Evolutionary conservation across 225 moss, liverwort and hornwort genomes (phyloP), one percentile per base, ranked within the genome.

Genomic region (Marchantia paleacea): DNA sequence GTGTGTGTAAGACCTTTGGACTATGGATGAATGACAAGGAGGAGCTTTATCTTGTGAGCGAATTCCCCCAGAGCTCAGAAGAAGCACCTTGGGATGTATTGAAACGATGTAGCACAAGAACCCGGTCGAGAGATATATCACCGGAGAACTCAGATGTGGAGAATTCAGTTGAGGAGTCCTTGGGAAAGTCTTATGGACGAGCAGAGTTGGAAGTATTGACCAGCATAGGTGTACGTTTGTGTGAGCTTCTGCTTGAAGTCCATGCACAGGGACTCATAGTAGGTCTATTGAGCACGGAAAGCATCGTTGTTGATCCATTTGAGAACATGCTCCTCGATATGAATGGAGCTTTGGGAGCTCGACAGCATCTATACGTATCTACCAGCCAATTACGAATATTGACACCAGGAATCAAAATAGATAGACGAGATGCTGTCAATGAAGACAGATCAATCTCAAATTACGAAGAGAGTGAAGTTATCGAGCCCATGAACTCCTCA

Each of bases 1-100:
- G 85, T 26, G 48, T 91, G 14, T 89, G 90, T 10, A 89, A 84
- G 74, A 80, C 91, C 26, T 80, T 86, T 57, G 94, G 94, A 14
- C 65, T 93, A 52, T 96, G 94, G 94, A 88, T 91, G 90, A 90
- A 88, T 80, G 79, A 75, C 10, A 80, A 88, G 57, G 80, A 86
- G 12, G n/a, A 51, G 5, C 81, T 96, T 50, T 96, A 86, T 77
- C 84, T 94, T 52, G 91, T 93, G 79, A 90, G 86, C 62, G 91
- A 90, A 76, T 78, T 80, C 52, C 62, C 76, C 13, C 66, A 26
- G 8, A 57, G 61, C 12, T 77, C 55, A 72, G 31, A 0, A 76
- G 29, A 67, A 60, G 12, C 10, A 24, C 51, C 73, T 73, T 84
- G 84, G 87, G 73, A 87, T 49, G 79, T 69, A 61, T 53, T 66